Evolutionary conservation across 306 rosid genomes (phyloP), one percentile per base, ranked within the genome.

Genomic region (Erythrophleum fordii): DNA sequence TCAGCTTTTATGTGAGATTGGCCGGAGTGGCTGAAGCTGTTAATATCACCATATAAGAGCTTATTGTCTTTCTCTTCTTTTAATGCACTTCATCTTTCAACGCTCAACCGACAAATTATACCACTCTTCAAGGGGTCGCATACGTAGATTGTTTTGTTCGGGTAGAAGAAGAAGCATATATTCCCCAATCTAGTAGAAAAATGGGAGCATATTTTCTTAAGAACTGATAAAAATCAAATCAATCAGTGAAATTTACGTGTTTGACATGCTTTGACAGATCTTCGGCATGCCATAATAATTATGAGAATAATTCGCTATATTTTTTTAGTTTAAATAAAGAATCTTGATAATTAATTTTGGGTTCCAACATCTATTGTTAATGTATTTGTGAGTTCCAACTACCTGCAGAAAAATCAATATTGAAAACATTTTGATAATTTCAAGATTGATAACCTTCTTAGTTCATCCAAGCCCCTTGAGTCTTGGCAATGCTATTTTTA

Each of bases 261-360:
- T 79, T 84, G 88, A 79, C 86, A 67, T 76, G 67, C 74, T 73
- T 76, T 42, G 10, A 37, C 76, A 20, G 72, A 37, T 67, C 46
- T 56, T 58, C 45, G 45, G 49, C 28, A 29, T 17, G 5, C 45
- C 42, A 14, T 79, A 25, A 35, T 55, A n/a, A 34, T n/a, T 11
- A 39, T 60, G 69, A 64, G 66, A 72, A 58, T 48, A 23, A 14
- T 52, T 52, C 46, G 48, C 53, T 14, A 52, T 58, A 12, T 25
- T 12, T 52, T 10, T 11, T 69, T 4, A 52, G 26, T 49, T 70
- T 56, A 18, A 37, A 56, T 34, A 22, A 55, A 69, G 22, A 77
- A 55, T 62, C 5, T 41, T 53, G 37, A 65, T 53, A 44, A 68
- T 71, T 69, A 79, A 59, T 65, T n/a, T 2, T 7, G 26, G 60